A percentile compares a stretch with the other conserved stretches of the same genome.
phyloP scores from a whole-genome alignment of 2,329 filamentous ascomycete species.

The Penicillium occitanis region DNA sequence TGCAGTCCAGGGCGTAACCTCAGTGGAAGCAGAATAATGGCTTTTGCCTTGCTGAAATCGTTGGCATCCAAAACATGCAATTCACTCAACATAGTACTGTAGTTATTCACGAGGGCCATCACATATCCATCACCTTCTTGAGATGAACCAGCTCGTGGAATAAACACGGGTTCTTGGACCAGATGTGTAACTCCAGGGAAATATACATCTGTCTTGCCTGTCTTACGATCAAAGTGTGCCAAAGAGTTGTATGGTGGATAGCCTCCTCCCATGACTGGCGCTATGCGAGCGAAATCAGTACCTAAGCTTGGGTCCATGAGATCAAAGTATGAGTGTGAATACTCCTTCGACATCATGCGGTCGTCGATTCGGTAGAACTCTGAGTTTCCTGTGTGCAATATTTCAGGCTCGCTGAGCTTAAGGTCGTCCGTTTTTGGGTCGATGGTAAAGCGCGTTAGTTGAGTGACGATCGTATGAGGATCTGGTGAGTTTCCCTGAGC shows the following conservation, averaged over 20 bases:
- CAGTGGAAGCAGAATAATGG: slow-evolving; percentile 6
- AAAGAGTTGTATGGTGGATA: slow-evolving; percentile 48
- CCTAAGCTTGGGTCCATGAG: slow-evolving; percentile 45
- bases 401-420: slow-evolving; percentile 26
- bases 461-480: slow-evolving; percentile 29
- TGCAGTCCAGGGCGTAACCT: slow-evolving; percentile 9
- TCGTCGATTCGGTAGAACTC: slow-evolving; percentile 55
- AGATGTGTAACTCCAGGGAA: slow-evolving; percentile 46
- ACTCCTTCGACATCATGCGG: slow-evolving; percentile 40
- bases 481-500: slow-evolving; percentile 36
- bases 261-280: slow-evolving; percentile 32
- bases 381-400: slow-evolving; percentile 38
- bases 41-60: slow-evolving; percentile 8
- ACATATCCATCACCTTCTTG: slow-evolving; percentile 29
- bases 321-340: slow-evolving; percentile 45
- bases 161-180: slow-evolving; percentile 30
- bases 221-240: slow-evolving; percentile 44
- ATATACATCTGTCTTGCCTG: slow-evolving; percentile 43
- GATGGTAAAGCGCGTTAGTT: slow-evolving; percentile 30
- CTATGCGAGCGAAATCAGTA: slow-evolving; percentile 32
- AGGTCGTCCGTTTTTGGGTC: slow-evolving; percentile 28
- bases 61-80: slow-evolving; percentile 23
- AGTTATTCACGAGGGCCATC: slow-evolving; percentile 28
- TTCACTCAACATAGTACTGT: slow-evolving; percentile 27
- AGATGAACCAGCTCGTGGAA: slow-evolving; percentile 21